These are phyloP conservation scores for Candida germanica DNA, from an alignment of 805 yeast species.

Conservation along the genomic window DNA sequence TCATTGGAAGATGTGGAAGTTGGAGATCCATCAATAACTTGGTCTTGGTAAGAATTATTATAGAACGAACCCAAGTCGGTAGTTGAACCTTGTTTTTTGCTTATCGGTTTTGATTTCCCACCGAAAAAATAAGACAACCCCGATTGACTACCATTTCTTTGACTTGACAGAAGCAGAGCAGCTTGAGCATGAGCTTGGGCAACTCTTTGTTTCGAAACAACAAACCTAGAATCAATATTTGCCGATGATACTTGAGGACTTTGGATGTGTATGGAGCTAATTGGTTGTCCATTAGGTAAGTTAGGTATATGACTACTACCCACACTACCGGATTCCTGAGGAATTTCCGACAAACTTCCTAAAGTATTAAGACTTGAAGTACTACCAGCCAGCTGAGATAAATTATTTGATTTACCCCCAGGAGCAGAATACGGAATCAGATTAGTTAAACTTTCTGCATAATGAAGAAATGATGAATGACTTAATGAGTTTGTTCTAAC, in stretches of 20 bases:
- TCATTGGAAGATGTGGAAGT: slow-evolving; percentile 36
- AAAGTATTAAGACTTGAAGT: slow-evolving; percentile 13
- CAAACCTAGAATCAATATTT: slow-evolving; percentile 80
- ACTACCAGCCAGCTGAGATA: slow-evolving; percentile 16
- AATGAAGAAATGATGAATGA: slow-evolving; percentile 37
- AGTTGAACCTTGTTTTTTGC: slow-evolving; percentile 36
- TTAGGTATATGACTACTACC: slow-evolving; percentile 39
- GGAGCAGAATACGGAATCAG: slow-evolving; percentile 73
- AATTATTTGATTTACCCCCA: slow-evolving; percentile 48
- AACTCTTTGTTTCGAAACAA: slow-evolving; percentile 75
- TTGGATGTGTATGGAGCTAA: slow-evolving; percentile 61
- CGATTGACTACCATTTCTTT: slow-evolving; percentile 42
- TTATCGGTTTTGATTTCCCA: slow-evolving; percentile 30
- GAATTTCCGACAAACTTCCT: slow-evolving; percentile 12
- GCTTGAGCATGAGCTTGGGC: slow-evolving; percentile 50
- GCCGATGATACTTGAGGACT: slow-evolving; percentile 62
- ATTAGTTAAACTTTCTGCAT: slow-evolving; percentile 47
- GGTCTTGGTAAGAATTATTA: slow-evolving; percentile 34
- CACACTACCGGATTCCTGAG: slow-evolving; percentile 1
- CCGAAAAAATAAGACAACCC: slow-evolving; percentile 49
- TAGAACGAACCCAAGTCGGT: slow-evolving; percentile 42
- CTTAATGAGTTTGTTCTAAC: slow-evolving; percentile 38
- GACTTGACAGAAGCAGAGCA: slow-evolving; percentile 33
- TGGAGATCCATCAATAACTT: slow-evolving; percentile 26
- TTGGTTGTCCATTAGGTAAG: slow-evolving; percentile 54